These are phyloP conservation scores for Boletus sp. DNA, from an alignment of 1,284 basidiomycete species.

Conservation along the genomic window DNA sequence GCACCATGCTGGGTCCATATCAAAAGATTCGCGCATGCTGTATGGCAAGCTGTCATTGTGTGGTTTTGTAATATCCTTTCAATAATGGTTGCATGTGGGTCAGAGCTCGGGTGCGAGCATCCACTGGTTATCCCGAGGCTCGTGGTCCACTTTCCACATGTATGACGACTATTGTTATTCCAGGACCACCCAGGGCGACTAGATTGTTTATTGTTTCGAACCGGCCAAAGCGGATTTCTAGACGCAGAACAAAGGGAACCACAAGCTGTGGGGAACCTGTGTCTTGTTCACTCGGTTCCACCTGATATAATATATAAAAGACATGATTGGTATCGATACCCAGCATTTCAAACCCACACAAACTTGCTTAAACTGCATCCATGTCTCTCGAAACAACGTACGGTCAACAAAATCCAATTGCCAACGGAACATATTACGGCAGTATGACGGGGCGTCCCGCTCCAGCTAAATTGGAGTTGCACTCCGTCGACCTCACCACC, in stretches of 20 bases:
- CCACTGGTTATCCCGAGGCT: not conserved
- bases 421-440: not conserved
- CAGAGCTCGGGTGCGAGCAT: conserved; percentile 2
- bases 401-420: not conserved
- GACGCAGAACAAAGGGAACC: conserved; percentile 18
- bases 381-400: conserved; percentile 4
- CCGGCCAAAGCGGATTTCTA: conserved; percentile 13
- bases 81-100: not conserved
- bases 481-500: conserved; percentile 24
- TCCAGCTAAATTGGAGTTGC: conserved; percentile 10
- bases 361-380: not conserved
- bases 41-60: not conserved
- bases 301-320: conserved; percentile 21
- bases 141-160: not conserved
- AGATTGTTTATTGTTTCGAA: conserved; percentile 16
- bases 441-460: not conserved
- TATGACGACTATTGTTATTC: conserved; percentile 8
- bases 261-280: conserved; percentile 20
- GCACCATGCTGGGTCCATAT: not conserved
- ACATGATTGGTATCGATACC: not conserved
- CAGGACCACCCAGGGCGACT: not conserved
- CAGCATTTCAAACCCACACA: not conserved
- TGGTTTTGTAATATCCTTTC: not conserved
- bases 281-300: conserved; percentile 8
- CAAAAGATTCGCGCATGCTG: not conserved